phyloP scores from a whole-genome alignment of 2,329 filamentous ascomycete genomes.

The Cladosporium austrohemisphaericum region DNA sequence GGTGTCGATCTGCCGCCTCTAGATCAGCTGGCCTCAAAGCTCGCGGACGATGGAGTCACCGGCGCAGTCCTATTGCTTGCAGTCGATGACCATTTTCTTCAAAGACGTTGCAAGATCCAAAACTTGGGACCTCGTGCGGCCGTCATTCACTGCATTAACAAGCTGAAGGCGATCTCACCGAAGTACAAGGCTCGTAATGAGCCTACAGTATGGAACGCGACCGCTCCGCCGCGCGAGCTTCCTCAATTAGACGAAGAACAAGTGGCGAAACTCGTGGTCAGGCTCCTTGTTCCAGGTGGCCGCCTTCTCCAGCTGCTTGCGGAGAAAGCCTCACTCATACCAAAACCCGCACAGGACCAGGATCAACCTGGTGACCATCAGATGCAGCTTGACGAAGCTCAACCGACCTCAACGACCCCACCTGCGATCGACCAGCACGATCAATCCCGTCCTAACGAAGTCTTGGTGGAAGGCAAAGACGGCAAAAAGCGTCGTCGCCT shows the following conservation, averaged over 20 bases:
- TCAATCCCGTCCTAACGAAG: conserved; percentile 24
- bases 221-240: not conserved
- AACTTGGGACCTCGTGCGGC: conserved; percentile 56
- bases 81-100: conserved; percentile 47
- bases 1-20: conserved; percentile 50
- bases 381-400: not conserved
- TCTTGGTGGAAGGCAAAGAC: conserved; percentile 24
- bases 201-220: not conserved
- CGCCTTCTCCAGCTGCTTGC: not conserved
- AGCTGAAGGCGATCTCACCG: conserved; percentile 54
- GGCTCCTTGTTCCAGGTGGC: not conserved
- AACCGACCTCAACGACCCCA: not conserved
- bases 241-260: not conserved
- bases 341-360: not conserved
- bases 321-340: not conserved
- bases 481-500: conserved; percentile 32
- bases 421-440: not conserved
- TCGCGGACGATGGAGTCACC: conserved; percentile 62
- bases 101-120: conserved; percentile 56
- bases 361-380: not conserved
- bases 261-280: not conserved
- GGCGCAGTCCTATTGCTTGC: conserved; percentile 62
- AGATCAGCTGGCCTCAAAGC: conserved; percentile 47
- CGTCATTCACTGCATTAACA: conserved; percentile 55
- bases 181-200: conserved; percentile 30